A percentile compares a stretch with the other conserved stretches of the same genome.
Evolutionary conservation across 2,329 filamentous ascomycete species (phyloP).

Genomic region (Hymenoscyphus repandus): DNA sequence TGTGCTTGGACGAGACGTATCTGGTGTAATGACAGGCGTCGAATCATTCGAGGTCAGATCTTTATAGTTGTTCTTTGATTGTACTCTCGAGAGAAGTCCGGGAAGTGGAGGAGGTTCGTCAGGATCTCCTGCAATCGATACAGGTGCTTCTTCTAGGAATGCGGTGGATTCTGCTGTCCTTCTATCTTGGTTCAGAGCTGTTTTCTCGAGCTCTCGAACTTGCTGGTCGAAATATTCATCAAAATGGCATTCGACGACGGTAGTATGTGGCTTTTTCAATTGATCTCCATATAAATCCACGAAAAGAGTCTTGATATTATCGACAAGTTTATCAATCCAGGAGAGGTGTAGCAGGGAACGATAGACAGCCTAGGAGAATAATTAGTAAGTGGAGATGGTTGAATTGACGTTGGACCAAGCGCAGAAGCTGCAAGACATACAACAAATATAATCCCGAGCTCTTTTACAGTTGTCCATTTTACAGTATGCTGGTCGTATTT

Average conservation of each 20-base stretch:
- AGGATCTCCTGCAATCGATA: constrained; percentile 17
- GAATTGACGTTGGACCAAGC: not conserved
- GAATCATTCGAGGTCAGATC: constrained; percentile 44
- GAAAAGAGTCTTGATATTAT: constrained; percentile 91
- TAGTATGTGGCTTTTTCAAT: constrained; percentile 73
- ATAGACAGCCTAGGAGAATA: constrained; percentile 72
- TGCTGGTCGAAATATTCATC: constrained; percentile 94
- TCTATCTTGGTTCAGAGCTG: constrained; percentile 34
- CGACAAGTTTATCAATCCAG: constrained; percentile 95
- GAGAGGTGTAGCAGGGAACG: constrained; percentile 90
- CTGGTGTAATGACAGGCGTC: constrained; percentile 65
- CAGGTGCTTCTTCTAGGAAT: constrained; percentile 20
- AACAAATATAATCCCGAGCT: constrained; percentile 92
- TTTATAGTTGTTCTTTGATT: constrained; percentile 26
- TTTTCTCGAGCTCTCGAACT: constrained; percentile 70
- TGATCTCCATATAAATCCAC: constrained; percentile 85
- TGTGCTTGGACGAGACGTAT: constrained; percentile 73
- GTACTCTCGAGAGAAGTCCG: constrained; percentile 27
- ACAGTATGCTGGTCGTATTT: constrained; percentile 90
- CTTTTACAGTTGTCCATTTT: constrained; percentile 90
- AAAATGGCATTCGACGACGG: constrained; percentile 77
- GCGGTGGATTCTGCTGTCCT: constrained; percentile 23
- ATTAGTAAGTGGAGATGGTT: constrained; percentile 1
- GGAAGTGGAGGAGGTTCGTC: constrained; percentile 48
- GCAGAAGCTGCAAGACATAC: constrained; percentile 43